These are phyloP conservation scores for Fraxinus ornus DNA, from an alignment of 305 asterid genomes.

Conservation along the genomic window DNA sequence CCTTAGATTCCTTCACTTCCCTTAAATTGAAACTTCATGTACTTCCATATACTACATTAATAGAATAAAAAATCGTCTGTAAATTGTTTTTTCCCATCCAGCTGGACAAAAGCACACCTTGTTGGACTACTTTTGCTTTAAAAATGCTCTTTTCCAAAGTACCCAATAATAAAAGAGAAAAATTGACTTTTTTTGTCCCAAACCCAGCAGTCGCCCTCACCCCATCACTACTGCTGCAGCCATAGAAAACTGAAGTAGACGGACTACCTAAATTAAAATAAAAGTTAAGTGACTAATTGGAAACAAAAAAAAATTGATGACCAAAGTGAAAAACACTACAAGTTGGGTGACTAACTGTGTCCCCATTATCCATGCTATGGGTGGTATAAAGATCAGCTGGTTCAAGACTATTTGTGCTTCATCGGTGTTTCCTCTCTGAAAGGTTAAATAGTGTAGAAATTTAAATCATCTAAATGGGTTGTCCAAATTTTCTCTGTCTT, in stretches of 20 bases:
- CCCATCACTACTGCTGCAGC: not conserved
- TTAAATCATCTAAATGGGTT: not conserved
- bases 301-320: not conserved
- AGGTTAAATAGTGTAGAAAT: not conserved
- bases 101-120: not conserved
- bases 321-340: not conserved
- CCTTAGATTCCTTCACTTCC: not conserved
- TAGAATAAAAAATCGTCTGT: not conserved
- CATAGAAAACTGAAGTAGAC: not conserved
- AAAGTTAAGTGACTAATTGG: not conserved
- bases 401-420: not conserved
- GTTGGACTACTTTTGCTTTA: not conserved
- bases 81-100: not conserved
- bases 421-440: not conserved
- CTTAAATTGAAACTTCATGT: not conserved
- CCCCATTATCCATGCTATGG: constrained; percentile 7
- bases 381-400: not conserved
- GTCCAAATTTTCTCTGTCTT: not conserved
- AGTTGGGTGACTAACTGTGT: not conserved
- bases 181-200: not conserved
- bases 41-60: no score
- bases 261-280: not conserved
- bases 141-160: not conserved
- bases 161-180: not conserved
- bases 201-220: not conserved